Percentiles rank a stretch among this genome's conserved stretches.
Evolutionary conservation across 2,329 filamentous ascomycete genomes (phyloP).

Genomic region (Beauveria sp.): DNA sequence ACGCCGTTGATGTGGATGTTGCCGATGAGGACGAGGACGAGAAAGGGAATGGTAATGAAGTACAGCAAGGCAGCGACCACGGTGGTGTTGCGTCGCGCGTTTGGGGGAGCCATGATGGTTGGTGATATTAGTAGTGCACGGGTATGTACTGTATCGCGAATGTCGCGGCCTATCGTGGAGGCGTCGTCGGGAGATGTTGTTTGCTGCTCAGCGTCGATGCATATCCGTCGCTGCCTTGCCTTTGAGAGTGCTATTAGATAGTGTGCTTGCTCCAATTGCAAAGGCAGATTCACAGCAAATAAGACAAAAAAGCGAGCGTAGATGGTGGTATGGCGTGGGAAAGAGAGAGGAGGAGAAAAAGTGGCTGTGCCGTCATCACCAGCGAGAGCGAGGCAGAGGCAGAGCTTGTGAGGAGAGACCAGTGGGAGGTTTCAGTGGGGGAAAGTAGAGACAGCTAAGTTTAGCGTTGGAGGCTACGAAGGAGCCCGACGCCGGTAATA

Average conservation of each 20-base stretch:
- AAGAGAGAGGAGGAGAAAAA: not conserved
- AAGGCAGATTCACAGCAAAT: not conserved
- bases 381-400: not conserved
- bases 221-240: not conserved
- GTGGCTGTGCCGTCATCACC: not conserved
- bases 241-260: not conserved
- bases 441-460: not conserved
- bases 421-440: not conserved
- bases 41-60: slow-evolving; percentile 66
- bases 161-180: not conserved
- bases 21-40: slow-evolving; percentile 72
- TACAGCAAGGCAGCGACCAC: slow-evolving; percentile 62
- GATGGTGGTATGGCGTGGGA: not conserved
- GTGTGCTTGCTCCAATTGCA: not conserved
- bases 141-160: not conserved
- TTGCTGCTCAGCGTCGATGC: not conserved
- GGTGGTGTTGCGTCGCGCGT: slow-evolving; percentile 49
- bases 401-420: not conserved
- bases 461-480: too few species aligned
- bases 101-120: slow-evolving; percentile 19
- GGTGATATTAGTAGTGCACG: not conserved
- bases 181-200: not conserved
- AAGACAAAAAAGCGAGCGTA: not conserved
- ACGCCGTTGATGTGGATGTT: slow-evolving; percentile 57
- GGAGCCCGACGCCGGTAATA: not conserved